Conservation (phyloP, 2,329 filamentous ascomycete species). For the Cercospora brassicicola region DNA sequence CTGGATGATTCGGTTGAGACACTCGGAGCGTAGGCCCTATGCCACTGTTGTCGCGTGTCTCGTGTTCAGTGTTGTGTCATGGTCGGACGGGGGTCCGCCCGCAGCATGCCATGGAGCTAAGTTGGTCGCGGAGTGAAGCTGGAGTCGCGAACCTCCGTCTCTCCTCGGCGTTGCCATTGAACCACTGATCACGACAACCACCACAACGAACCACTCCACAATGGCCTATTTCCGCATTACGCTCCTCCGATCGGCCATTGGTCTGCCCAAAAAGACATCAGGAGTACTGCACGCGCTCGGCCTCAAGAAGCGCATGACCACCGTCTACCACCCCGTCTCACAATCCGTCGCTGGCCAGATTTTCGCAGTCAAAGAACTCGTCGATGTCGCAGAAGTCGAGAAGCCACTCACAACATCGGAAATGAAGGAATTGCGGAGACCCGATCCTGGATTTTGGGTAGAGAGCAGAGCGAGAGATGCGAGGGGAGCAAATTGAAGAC, state of each 20-base stretch:
- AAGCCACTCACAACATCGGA: constrained; percentile 63
- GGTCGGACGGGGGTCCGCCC: neutral
- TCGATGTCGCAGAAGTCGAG: constrained; percentile 77
- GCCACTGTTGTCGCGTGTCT: neutral
- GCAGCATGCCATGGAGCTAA: neutral
- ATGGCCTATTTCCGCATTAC: constrained; percentile 79
- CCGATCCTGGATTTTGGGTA: constrained; percentile 77
- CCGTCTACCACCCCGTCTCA: constrained; percentile 84
- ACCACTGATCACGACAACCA: constrained; percentile 6
- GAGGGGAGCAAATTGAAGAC: neutral
- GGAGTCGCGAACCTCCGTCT: constrained; percentile 8
- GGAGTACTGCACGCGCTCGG: constrained; percentile 83
- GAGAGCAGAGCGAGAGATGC: constrained; percentile 55
- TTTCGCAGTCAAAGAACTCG: constrained; percentile 90
- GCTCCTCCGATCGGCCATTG: constrained; percentile 84
- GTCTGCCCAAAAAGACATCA: constrained; percentile 72
- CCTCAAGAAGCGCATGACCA: constrained; percentile 78
- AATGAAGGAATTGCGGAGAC: constrained; percentile 69
- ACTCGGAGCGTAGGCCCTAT: neutral
- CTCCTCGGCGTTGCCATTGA: neutral
- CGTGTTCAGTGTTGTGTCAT: neutral
- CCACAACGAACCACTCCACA: neutral
- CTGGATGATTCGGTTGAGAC: neutral
- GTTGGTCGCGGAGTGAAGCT: constrained; percentile 1
- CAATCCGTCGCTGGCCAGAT: constrained; percentile 84